Evolutionary conservation across 257 asterid genomes (phyloP).

Genomic region (Linderniella brevidens): DNA sequence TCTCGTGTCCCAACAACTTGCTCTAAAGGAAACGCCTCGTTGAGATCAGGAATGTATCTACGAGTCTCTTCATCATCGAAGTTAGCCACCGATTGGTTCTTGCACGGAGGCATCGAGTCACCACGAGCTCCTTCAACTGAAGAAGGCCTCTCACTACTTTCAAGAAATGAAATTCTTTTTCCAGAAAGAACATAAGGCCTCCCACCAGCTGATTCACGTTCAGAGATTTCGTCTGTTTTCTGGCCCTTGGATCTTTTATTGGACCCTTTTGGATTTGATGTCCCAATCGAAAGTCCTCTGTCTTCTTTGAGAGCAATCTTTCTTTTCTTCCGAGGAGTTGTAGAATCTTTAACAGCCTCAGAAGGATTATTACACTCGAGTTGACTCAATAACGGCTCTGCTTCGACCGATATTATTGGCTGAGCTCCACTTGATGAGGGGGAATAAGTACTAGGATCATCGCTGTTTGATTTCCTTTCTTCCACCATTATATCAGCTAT

Average conservation of each 20-base stretch:
- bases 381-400: too few relatives aligned
- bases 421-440: conserved; percentile 17
- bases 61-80: neutral
- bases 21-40: neutral
- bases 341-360: conserved; percentile 12
- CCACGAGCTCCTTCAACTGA: too few relatives aligned
- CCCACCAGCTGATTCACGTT: too few relatives aligned
- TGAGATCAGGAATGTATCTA: neutral
- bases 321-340: conserved; percentile 32
- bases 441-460: conserved; percentile 11
- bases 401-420: conserved; percentile 11
- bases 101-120: too few relatives aligned
- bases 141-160: too few relatives aligned
- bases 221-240: too few relatives aligned
- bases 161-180: too few relatives aligned
- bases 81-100: too few relatives aligned
- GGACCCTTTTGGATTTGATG: neutral
- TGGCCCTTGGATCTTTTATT: too few relatives aligned
- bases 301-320: conserved; percentile 27
- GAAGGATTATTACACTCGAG: too few relatives aligned
- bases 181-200: too few relatives aligned
- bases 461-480: conserved; percentile 14
- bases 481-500: conserved; percentile 54
- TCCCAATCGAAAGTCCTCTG: neutral
- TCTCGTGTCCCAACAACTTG: neutral